A percentile compares a stretch with the other conserved stretches of the same genome.
phyloP scores from a whole-genome alignment of 2,329 filamentous ascomycete species.

The Paecilomyces sp. region DNA sequence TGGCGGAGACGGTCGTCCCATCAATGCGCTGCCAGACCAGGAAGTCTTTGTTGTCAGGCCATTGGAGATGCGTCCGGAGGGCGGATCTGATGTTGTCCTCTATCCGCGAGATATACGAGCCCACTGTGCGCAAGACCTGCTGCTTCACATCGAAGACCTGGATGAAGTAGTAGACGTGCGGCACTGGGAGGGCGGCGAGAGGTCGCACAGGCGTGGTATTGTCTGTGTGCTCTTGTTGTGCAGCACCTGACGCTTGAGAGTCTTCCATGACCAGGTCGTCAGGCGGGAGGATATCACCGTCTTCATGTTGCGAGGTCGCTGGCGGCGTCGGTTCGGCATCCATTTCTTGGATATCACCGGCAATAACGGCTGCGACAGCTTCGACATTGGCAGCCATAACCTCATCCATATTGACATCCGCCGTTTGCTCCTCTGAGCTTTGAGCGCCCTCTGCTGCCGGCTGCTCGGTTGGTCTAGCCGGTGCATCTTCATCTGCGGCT shows the following conservation, averaged over 20 bases:
- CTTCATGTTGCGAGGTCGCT: slow-evolving; percentile 5
- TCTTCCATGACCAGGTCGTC: slow-evolving; percentile 10
- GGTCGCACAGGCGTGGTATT: slow-evolving; percentile 6
- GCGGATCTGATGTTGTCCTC: slow-evolving; percentile 33
- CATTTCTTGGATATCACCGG: slow-evolving; percentile 18
- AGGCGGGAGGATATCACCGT: slow-evolving; percentile 4
- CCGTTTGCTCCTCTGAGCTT: neutral
- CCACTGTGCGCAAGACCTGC: slow-evolving; percentile 33
- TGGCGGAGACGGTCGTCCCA: slow-evolving; percentile 24
- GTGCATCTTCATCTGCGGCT: neutral
- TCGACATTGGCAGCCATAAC: slow-evolving; percentile 15
- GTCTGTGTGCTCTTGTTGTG: neutral
- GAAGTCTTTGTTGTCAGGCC: slow-evolving; percentile 32
- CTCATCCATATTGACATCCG: slow-evolving; percentile 5
- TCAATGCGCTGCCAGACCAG: slow-evolving; percentile 38
- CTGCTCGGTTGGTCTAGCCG: neutral
- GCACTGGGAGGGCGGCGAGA: slow-evolving; percentile 18
- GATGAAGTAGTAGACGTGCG: slow-evolving; percentile 41
- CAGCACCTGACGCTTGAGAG: neutral
- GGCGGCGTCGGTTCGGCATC: slow-evolving; percentile 9
- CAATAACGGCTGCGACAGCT: slow-evolving; percentile 21
- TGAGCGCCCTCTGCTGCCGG: neutral
- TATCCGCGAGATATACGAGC: slow-evolving; percentile 35
- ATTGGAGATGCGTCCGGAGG: slow-evolving; percentile 31
- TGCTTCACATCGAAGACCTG: slow-evolving; percentile 47